Conservation (phyloP, 2,329 filamentous ascomycete species). For the Pseudonectria foliicola region DNA sequence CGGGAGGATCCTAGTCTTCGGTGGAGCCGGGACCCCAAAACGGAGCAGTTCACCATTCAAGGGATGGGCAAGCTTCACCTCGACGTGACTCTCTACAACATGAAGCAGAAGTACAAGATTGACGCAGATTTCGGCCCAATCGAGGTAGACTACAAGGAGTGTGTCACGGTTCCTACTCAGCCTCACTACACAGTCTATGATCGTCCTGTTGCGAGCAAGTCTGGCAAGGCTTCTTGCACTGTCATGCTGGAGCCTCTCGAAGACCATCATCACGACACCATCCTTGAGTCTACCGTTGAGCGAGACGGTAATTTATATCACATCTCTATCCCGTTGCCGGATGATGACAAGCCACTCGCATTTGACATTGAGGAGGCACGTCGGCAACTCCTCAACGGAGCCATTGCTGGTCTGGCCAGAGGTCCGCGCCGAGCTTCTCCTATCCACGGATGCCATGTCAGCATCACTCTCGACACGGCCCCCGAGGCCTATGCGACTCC, state of each 20-base stretch:
- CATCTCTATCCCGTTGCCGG: slow-evolving; percentile 48
- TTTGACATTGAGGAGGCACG: slow-evolving; percentile 44
- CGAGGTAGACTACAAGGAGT: slow-evolving; percentile 92
- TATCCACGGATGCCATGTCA: slow-evolving; percentile 67
- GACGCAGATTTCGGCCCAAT: slow-evolving; percentile 83
- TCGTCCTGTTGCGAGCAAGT: slow-evolving; percentile 70
- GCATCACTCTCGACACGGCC: slow-evolving; percentile 59
- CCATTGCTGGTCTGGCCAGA: slow-evolving; percentile 73
- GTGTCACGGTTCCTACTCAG: slow-evolving; percentile 51
- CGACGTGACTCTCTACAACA: slow-evolving; percentile 82
- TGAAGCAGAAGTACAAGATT: slow-evolving; percentile 83
- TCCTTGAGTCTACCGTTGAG: slow-evolving; percentile 38
- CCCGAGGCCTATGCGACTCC: slow-evolving; percentile 50
- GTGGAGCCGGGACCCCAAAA: slow-evolving; percentile 78
- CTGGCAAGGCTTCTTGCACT: slow-evolving; percentile 69
- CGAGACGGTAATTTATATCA: slow-evolving; percentile 64
- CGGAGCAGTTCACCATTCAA: slow-evolving; percentile 84
- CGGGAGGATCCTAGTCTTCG: slow-evolving; percentile 90
- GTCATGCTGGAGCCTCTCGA: slow-evolving; percentile 59
- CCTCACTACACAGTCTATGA: slow-evolving; percentile 63
- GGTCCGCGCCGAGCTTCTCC: slow-evolving; percentile 77
- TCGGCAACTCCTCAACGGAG: slow-evolving; percentile 67
- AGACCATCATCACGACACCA: slow-evolving; percentile 27
- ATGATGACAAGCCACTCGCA: slow-evolving; percentile 38
- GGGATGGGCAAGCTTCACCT: slow-evolving; percentile 96